phyloP scores from a whole-genome alignment of 345 rosid species.

The Abelmoschus esculentus region DNA sequence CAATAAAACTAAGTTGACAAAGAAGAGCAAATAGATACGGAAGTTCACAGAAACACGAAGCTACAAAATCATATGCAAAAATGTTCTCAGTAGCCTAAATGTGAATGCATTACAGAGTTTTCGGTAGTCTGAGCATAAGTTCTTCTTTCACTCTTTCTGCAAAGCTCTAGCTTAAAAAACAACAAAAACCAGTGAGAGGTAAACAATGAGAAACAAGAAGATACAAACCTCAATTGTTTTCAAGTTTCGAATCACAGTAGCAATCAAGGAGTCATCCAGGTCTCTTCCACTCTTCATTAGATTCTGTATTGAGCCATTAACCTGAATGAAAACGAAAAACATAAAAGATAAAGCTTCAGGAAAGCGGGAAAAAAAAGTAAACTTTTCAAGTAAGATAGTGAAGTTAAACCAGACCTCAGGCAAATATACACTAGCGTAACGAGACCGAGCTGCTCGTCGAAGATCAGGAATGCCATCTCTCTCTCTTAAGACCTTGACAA shows the following conservation, averaged over 20 bases:
- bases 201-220: too few relatives aligned
- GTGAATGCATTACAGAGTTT: neutral
- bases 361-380: too few relatives aligned
- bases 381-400: neutral
- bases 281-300: slow-evolving; percentile 64
- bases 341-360: slow-evolving; percentile 15
- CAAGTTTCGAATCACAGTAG: slow-evolving; percentile 72
- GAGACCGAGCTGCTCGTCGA: slow-evolving; percentile 73
- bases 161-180: slow-evolving; percentile 6
- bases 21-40: neutral
- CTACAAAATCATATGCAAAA: neutral
- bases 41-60: neutral
- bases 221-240: slow-evolving; percentile 25
- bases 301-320: slow-evolving; percentile 45
- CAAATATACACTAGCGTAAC: slow-evolving; percentile 60
- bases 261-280: slow-evolving; percentile 58
- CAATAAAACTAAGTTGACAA: neutral
- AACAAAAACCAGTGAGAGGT: neutral
- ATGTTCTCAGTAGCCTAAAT: neutral
- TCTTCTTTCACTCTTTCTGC: slow-evolving; percentile 1
- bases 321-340: slow-evolving; percentile 34
- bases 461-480: slow-evolving; percentile 92
- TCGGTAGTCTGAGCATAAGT: slow-evolving; percentile 6
- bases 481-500: slow-evolving; percentile 64
- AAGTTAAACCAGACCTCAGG: slow-evolving; percentile 64